phyloP scores from a whole-genome alignment of 2,329 filamentous ascomycete species.

The Fusarium austroafricanum region DNA sequence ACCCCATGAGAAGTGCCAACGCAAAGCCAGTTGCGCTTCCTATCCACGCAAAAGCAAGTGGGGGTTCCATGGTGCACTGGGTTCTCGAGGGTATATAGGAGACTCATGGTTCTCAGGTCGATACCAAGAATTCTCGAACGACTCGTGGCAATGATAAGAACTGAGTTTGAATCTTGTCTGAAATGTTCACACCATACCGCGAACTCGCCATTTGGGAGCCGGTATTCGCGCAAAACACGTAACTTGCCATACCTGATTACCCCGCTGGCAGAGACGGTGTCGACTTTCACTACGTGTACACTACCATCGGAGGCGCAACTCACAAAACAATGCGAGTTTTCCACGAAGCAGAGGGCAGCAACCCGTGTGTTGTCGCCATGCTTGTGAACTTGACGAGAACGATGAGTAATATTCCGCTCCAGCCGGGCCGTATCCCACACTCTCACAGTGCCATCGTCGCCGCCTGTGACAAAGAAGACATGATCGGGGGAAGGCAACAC shows the following conservation, averaged over 20 bases:
- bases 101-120: slow-evolving; percentile 86
- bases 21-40: slow-evolving; percentile 88
- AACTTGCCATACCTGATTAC: slow-evolving; percentile 83
- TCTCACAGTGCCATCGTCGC: slow-evolving; percentile 90
- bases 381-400: slow-evolving; percentile 86
- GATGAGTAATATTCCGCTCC: slow-evolving; percentile 89
- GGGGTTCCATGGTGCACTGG: slow-evolving; percentile 92
- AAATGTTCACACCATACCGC: slow-evolving; percentile 95
- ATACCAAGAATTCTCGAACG: slow-evolving; percentile 84
- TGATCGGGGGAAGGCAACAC: slow-evolving; percentile 89
- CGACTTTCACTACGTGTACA: slow-evolving; percentile 89
- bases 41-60: slow-evolving; percentile 90
- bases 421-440: slow-evolving; percentile 93
- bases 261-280: slow-evolving; percentile 58
- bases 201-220: slow-evolving; percentile 78
- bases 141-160: slow-evolving; percentile 87
- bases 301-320: slow-evolving; percentile 91
- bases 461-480: slow-evolving; percentile 92
- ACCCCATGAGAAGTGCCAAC: slow-evolving; percentile 94
- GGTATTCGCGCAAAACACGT: slow-evolving; percentile 80
- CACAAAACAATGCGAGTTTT: slow-evolving; percentile 93
- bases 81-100: slow-evolving; percentile 84
- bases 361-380: slow-evolving; percentile 79
- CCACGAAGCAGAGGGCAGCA: slow-evolving; percentile 87
- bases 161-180: slow-evolving; percentile 82